Base-by-base conservation (phyloP, 768 basidiomycete species). In the Hemileccinum impolitum region DNA sequence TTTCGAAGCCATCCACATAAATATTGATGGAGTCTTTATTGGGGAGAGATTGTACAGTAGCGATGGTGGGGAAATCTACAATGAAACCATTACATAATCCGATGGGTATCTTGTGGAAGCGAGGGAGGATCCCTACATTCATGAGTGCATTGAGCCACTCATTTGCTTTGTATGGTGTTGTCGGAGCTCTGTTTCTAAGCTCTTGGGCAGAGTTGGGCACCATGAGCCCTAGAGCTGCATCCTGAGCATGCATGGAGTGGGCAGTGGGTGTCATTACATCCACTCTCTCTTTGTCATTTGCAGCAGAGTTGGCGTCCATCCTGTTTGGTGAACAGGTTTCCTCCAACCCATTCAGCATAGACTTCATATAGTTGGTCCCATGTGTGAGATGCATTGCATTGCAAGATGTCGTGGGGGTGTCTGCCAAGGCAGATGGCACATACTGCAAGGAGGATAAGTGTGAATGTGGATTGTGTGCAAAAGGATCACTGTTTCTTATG, bases 371-470 rank as follows among this genome's bases (percentile, higher is more conserved):
- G 39, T 0, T 55, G 51, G 39, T 71, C 55, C 66, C 68, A 71
- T 0, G 65, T 39, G 0, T 26, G 44, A 0, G 45, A 19, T 2
- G 60, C 26, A 0, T 1, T 9, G 44, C 68, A 73, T 1, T 52
- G 28, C 2, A 30, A 18, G 35, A 61, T 37, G 13, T 62, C 43
- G 54, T 73, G 69, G 0, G 31, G 48, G 40, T 60, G 56, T 4
- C 59, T 32, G 3, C 72, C 65, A 10, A 75, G 62, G 54, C 71
- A 75, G 1, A 72, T 32, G 34, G 67, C 53, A 48, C 71, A 74
- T 14, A 39, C 21, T 6, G 26, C 6, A 4, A 46, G 19, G 37
- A 35, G 26, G n/a, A n/a, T 36, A 18, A 18, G 36, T 5, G 26
- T 5, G 2, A 18, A n/a, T n/a, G n/a, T n/a, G 4, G 2, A 18